Percentiles rank a stretch among this genome's conserved stretches.
Conservation (phyloP, 176 grass and related monocot species). For the Oryza nivara region DNA sequence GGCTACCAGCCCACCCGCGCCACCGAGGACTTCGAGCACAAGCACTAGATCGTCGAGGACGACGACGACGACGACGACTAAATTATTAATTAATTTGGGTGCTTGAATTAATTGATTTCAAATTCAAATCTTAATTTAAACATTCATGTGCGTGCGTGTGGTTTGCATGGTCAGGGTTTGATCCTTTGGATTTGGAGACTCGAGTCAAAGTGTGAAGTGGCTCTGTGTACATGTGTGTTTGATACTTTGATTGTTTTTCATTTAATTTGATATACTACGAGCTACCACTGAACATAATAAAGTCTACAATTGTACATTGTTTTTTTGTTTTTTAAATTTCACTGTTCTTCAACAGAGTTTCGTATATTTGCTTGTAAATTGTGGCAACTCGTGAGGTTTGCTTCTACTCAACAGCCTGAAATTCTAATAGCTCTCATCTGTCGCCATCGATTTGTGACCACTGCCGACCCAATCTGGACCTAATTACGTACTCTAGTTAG, state of each 20-base stretch:
- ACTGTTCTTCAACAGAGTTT: not conserved
- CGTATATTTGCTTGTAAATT: not conserved
- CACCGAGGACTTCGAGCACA: slow-evolving; percentile 43
- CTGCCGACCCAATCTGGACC: not conserved
- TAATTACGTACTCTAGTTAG: not conserved
- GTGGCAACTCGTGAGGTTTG: slow-evolving; percentile 9
- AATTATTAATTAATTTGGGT: not conserved
- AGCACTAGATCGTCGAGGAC: slow-evolving; percentile 13
- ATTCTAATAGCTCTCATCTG: not conserved
- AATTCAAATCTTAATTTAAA: not conserved
- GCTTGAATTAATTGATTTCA: not conserved
- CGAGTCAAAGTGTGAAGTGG: not conserved
- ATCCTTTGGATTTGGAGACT: not conserved
- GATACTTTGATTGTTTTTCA: not conserved
- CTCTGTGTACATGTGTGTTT: not conserved
- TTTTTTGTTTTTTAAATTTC: too few species aligned
- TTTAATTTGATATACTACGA: not conserved
- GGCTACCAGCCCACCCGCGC: slow-evolving; percentile 60
- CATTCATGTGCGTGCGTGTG: too few species aligned
- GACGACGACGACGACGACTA: not conserved
- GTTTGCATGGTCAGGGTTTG: not conserved
- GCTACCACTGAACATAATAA: not conserved
- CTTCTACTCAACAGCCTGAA: not conserved
- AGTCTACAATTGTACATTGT: not conserved
- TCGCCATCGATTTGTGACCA: not conserved